These are phyloP conservation scores for Chimonanthus praecox DNA, from an alignment of 164 flowering plant genomes.

Conservation along the genomic window DNA sequence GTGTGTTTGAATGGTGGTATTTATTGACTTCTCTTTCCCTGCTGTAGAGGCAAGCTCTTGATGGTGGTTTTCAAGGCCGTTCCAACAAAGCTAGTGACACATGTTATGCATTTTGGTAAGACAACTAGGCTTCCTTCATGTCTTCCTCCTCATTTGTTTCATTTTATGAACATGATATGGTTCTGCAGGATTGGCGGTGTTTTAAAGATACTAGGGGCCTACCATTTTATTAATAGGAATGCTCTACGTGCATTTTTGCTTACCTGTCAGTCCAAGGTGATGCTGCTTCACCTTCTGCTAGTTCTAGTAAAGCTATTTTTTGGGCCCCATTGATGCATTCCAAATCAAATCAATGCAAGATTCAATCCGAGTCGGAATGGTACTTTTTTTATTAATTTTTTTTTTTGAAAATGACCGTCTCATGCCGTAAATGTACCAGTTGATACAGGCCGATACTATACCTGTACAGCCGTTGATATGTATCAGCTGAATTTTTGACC, in stretches of 20 bases:
- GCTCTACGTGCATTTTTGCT: constrained; percentile 58
- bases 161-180: background rate
- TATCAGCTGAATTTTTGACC: no score
- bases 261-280: constrained; percentile 73
- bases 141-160: background rate
- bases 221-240: constrained; percentile 45
- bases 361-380: no score
- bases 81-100: constrained; percentile 84
- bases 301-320: background rate
- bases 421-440: no score
- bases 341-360: no score
- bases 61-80: constrained; percentile 97
- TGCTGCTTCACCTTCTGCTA: constrained; percentile 3
- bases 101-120: constrained; percentile 96
- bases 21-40: constrained; percentile 1
- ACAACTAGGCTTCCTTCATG: background rate
- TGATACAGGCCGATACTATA: no score
- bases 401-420: no score
- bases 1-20: background rate
- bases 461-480: no score
- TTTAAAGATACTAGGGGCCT: constrained; percentile 61
- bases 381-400: no score
- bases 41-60: constrained; percentile 70
- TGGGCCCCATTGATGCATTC: no score
- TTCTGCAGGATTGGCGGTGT: constrained; percentile 72